Base-by-base conservation (phyloP, 179 eudicot species). In the Monotropa hypopitys region DNA sequence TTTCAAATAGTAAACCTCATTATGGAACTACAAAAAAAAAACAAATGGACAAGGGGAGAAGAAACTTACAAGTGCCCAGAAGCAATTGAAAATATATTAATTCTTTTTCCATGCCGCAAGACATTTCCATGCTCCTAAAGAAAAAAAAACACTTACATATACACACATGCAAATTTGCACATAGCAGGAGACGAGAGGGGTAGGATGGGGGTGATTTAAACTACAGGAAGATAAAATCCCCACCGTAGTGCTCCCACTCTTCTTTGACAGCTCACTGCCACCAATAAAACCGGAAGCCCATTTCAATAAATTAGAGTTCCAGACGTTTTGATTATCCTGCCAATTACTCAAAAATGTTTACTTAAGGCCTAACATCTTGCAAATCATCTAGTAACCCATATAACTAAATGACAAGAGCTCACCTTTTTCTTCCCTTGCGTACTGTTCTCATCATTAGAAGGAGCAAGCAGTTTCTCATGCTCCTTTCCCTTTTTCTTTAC, bases 281-380 rank as follows among this genome's bases (percentile, higher is more conserved):
- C 97, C 92, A 80, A 94, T 89, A 77, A 94, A 83, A 78, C 93
- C 97, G 72, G 98, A 91, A 68, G 98, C 98, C 98, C 98, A 94
- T 82, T 88, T 92, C 49, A 92, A 74, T 54, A 94, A 45, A 82
- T 94, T 92, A 73, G 92, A 86, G 81, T 94, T 94, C 98, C 98
- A 94, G 78, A 83, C 49, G 38, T 86, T 86, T 49, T 87, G 81
- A 80, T 82, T 84, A 71, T 85, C 90, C 97, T 94, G 90, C 73
- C 82, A 79, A 70, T 61, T 20, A 12, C 45, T 21, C 23, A 49
- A 75, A 65, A 62, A 70, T 32, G 46, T 11, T 67, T 38, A 35
- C 21, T 8, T 70, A 76, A 76, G 63, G 63, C 42, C 62, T 53
- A 76, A 33, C 15, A 47, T 61, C 28, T 40, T 53, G 23, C 20